Evolutionary conservation across 306 rosid genomes (phyloP), one percentile per base, ranked within the genome.

Genomic region (Parietaria judaica): DNA sequence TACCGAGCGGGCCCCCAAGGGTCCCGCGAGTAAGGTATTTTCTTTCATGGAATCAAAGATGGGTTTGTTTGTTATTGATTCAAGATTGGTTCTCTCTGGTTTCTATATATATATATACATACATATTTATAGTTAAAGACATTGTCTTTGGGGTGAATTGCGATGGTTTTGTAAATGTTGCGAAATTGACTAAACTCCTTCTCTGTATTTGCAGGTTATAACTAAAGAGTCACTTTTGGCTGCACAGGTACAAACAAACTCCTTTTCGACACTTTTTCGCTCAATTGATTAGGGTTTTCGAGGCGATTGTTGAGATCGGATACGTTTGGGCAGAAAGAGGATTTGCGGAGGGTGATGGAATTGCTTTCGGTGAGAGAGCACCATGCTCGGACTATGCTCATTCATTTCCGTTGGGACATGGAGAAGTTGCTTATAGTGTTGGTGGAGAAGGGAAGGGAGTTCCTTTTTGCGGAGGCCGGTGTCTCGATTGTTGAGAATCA

Each of bases 331-430:
- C 73, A 92, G 95, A 85, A 44, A 60, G 96, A 82, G 78, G 99
- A 92, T 70, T 82, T 92, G 79, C 88, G 85, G 23, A 74, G 80
- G 76, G 95, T 92, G 36, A 84, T 82, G 95, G 94, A 88, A 11
- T 56, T 84, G 83, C 75, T 92, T 7, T 88, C 86, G 3, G 60
- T 92, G 67, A 79, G 74, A 67, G 86, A 84, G 74, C 84, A 84
- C 53, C 95, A 92, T 71, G 95, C 99, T 31, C 89, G 96, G 34
- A 86, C 94, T 3, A 61, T 92, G 65, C 99, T 92, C 44, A 92
- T 92, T 74, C 82, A 68, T 64, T 76, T 88, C 54, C 86, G 95
- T 38, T 92, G 96, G 99, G 96, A 92, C 78, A 88, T 82, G 36
- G 95, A 88, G 70, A 76, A 72, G 48, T 69, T 92, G 74, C 76